A percentile compares a stretch with the other conserved stretches of the same genome.
Evolutionary conservation across 805 yeast genomes (phyloP).

Genomic region (Scheffersomyces ergatensis): DNA sequence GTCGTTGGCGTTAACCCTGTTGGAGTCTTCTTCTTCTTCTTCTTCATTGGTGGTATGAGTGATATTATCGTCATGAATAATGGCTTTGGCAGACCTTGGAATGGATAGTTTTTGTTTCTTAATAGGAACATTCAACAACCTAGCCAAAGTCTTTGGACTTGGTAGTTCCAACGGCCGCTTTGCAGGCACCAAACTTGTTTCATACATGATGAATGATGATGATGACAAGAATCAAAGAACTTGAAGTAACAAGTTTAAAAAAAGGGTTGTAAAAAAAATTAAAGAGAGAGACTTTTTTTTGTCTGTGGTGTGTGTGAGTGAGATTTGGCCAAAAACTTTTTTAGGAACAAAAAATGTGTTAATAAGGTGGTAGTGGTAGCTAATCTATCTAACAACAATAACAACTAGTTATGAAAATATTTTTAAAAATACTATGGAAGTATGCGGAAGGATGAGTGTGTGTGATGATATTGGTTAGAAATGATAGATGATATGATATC

Average conservation of each 20-base stretch:
- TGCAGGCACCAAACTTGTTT: not conserved
- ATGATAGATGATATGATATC: no score
- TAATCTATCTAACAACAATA: no score
- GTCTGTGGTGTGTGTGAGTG: no score
- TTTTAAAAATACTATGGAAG: no score
- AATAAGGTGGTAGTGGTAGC: no score
- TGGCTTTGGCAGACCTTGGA: not conserved
- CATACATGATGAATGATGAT: not conserved
- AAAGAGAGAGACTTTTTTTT: not conserved
- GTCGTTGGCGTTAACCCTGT: not conserved
- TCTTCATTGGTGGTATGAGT: not conserved
- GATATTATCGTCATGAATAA: not conserved
- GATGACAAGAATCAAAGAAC: not conserved
- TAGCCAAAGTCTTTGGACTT: constrained; percentile 11
- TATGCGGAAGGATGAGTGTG: no score
- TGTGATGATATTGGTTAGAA: no score
- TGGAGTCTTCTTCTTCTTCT: not conserved
- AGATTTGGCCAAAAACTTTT: no score
- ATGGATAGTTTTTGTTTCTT: constrained; percentile 7
- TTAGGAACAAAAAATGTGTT: no score
- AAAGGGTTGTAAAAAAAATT: not conserved
- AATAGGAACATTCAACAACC: constrained; percentile 8
- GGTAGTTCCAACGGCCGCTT: constrained; percentile 9
- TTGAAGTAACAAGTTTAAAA: not conserved
- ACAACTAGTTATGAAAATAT: no score